Conservation (phyloP, 192 early-diverging fungal genomes). For the Backusella psychrophila region DNA sequence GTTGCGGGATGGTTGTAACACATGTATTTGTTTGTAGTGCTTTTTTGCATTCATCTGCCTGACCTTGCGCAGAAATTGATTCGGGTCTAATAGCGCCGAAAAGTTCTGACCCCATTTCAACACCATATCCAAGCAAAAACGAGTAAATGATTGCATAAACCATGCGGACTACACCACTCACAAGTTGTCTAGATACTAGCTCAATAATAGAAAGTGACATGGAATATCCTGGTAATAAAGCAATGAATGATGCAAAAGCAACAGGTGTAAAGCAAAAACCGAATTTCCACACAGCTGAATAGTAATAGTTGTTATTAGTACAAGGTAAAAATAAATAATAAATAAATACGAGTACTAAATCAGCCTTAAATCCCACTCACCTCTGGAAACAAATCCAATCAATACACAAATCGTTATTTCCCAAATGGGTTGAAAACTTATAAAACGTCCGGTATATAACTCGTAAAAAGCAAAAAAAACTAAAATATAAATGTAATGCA, state of each 20-base stretch:
- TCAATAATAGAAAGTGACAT: slow-evolving; percentile 87
- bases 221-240: slow-evolving; percentile 73
- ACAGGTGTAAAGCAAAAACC: slow-evolving; percentile 66
- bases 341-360: neutral
- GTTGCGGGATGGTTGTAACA: slow-evolving; percentile 12
- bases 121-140: slow-evolving; percentile 74
- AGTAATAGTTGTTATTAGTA: neutral
- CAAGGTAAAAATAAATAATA: neutral
- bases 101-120: slow-evolving; percentile 52
- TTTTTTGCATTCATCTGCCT: neutral
- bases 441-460: slow-evolving; percentile 49
- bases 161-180: slow-evolving; percentile 85
- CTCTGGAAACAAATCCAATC: slow-evolving; percentile 44
- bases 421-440: slow-evolving; percentile 45
- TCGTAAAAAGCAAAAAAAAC: slow-evolving; percentile 49
- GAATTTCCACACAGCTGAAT: slow-evolving; percentile 35
- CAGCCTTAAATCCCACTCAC: neutral
- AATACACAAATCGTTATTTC: slow-evolving; percentile 47
- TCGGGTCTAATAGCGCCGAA: slow-evolving; percentile 16
- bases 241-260: slow-evolving; percentile 59
- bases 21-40: neutral
- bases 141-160: slow-evolving; percentile 81
- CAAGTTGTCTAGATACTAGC: slow-evolving; percentile 84
- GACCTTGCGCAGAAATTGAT: slow-evolving; percentile 5
- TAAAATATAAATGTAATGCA: slow-evolving; percentile 10